Percentiles rank a stretch among this genome's conserved stretches.
These are phyloP conservation scores for Curvularia hawaiiensis DNA, from an alignment of 2,329 filamentous ascomycete species.

Conservation along the genomic window DNA sequence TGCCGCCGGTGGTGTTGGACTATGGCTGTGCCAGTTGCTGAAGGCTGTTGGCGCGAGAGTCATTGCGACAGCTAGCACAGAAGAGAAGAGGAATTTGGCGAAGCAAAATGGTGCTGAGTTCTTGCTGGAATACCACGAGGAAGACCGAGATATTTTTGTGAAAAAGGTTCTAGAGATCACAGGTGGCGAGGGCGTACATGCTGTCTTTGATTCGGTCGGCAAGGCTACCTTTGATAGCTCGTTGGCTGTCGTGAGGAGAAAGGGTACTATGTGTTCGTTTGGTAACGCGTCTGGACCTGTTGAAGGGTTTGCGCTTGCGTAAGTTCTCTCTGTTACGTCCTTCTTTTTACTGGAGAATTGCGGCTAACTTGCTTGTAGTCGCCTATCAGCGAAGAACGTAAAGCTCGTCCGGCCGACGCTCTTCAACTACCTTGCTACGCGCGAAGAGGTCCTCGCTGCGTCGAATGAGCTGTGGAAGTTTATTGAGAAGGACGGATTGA, in stretches of 20 bases:
- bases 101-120: conserved; percentile 72
- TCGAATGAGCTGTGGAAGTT: conserved; percentile 73
- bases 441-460: conserved; percentile 73
- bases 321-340: conserved; percentile 50
- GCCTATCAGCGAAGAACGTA: conserved; percentile 73
- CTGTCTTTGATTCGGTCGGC: conserved; percentile 86
- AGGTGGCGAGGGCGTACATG: conserved; percentile 71
- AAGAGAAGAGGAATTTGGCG: conserved; percentile 74
- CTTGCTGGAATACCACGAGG: conserved; percentile 70
- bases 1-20: conserved; percentile 76
- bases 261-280: conserved; percentile 79
- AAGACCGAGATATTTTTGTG: conserved; percentile 50
- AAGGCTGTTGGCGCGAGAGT: conserved; percentile 73
- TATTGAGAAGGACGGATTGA: conserved; percentile 70
- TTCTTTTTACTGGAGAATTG: background rate
- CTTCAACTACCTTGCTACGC: conserved; percentile 64
- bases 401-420: conserved; percentile 77
- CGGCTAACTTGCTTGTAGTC: conserved; percentile 37
- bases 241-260: conserved; percentile 73
- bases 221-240: conserved; percentile 82
- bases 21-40: conserved; percentile 77
- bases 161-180: conserved; percentile 71
- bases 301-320: conserved; percentile 67
- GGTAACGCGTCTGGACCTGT: conserved; percentile 83
- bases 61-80: conserved; percentile 78